These are phyloP conservation scores for Gypsophila paniculata DNA, from an alignment of 179 eudicot genomes.

Conservation along the genomic window DNA sequence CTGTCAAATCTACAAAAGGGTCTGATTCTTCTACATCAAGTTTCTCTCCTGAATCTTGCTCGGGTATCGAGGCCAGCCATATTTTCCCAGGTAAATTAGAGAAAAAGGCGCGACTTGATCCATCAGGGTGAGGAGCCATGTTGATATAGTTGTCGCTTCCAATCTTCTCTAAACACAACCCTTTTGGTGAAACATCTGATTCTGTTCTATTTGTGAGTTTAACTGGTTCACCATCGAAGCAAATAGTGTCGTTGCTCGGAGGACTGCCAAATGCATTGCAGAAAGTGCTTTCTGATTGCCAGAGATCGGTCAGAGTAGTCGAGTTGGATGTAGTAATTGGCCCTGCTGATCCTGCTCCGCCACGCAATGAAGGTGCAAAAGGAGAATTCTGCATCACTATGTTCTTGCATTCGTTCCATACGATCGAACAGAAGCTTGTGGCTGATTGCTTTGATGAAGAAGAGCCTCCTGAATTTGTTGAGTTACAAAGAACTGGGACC, in stretches of 20 bases:
- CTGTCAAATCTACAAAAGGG: constrained; percentile 81
- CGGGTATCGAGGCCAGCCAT: constrained; percentile 67
- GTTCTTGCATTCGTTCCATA: constrained; percentile 61
- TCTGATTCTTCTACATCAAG: constrained; percentile 60
- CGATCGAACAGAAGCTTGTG: constrained; percentile 48
- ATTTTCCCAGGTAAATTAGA: constrained; percentile 69
- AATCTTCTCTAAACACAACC: constrained; percentile 76
- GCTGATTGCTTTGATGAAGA: constrained; percentile 36
- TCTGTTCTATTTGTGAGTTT: constrained; percentile 32
- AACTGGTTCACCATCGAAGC: constrained; percentile 60
- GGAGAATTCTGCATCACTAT: constrained; percentile 55
- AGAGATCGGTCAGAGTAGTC: constrained; percentile 53
- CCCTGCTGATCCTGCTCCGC: constrained; percentile 35
- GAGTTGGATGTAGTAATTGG: constrained; percentile 46
- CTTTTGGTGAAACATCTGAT: constrained; percentile 41
- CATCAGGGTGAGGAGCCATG: constrained; percentile 86
- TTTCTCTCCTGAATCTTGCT: constrained; percentile 54
- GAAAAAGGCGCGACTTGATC: constrained; percentile 74
- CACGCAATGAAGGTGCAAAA: constrained; percentile 71
- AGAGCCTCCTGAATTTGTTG: constrained; percentile 44
- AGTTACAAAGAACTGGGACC: constrained; percentile 74
- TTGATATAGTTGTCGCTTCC: constrained; percentile 55
- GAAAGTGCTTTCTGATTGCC: constrained; percentile 73
- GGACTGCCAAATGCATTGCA: constrained; percentile 54
- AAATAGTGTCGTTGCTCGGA: constrained; percentile 34